Evolutionary conservation across 805 yeast genomes (phyloP).

Genomic region (Candida xiaguanensis): DNA sequence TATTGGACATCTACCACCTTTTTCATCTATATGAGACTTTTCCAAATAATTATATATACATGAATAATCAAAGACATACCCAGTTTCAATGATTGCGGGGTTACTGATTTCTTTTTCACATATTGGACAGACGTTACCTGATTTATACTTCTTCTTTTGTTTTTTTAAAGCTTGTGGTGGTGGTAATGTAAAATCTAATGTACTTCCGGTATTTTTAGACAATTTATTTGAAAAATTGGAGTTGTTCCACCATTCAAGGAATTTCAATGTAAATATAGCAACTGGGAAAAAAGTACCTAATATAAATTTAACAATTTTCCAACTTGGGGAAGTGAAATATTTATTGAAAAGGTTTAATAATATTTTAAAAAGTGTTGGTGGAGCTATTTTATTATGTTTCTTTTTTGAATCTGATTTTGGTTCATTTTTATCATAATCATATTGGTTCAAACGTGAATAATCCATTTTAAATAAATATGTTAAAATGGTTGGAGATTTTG

Average conservation of each 20-base stretch:
- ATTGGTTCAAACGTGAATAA: conserved; percentile 57
- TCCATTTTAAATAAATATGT: conserved; percentile 61
- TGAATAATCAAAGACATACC: conserved; percentile 83
- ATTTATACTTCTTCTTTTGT: conserved; percentile 20
- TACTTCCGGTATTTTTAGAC: conserved; percentile 44
- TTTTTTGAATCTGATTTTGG: conserved; percentile 13
- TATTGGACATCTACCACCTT: conserved; percentile 79
- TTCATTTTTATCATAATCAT: conserved; percentile 43
- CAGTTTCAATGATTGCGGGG: conserved; percentile 89
- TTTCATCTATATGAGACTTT: conserved; percentile 38
- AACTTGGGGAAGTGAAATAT: conserved; percentile 23
- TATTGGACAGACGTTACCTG: conserved; percentile 55
- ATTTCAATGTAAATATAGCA: conserved; percentile 76
- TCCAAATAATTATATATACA: conserved; percentile 70
- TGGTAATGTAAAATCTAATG: conserved; percentile 47
- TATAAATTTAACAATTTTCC: conserved; percentile 28
- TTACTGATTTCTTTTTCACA: conserved; percentile 64
- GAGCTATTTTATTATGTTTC: conserved; percentile 30
- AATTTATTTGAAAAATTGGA: conserved; percentile 65
- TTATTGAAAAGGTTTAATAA: conserved; percentile 20
- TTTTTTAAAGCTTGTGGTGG: conserved; percentile 30
- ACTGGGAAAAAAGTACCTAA: conserved; percentile 66
- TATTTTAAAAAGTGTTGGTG: conserved; percentile 39
- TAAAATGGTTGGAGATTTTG: conserved; percentile 59
- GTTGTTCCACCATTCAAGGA: conserved; percentile 90